phyloP scores from a whole-genome alignment of 83 land plant species.

The Diphasiastrum complanatum region DNA sequence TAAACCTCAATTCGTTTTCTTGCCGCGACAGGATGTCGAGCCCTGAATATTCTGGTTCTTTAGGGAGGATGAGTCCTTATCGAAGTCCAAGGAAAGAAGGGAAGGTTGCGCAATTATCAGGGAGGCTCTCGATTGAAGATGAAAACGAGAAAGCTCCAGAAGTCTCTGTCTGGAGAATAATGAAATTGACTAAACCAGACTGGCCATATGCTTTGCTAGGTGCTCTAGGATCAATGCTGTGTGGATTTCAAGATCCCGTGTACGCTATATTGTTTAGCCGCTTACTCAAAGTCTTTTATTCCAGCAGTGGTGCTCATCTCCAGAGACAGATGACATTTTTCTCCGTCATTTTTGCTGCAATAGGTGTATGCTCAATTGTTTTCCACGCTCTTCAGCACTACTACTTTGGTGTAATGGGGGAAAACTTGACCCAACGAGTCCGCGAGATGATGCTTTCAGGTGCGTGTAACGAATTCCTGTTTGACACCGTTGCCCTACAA shows the following conservation, averaged over 20 bases:
- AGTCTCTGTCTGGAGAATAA: constrained; percentile 20
- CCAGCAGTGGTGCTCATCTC: constrained; percentile 10
- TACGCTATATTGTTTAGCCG: constrained; percentile 32
- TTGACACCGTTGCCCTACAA: too few species aligned
- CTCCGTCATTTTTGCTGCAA: constrained; percentile 21
- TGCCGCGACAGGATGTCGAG: too few species aligned
- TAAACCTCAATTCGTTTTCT: too few species aligned
- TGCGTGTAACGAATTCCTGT: too few species aligned
- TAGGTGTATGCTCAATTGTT: constrained; percentile 4
- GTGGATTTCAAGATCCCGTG: constrained; percentile 23
- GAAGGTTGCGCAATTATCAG: neutral
- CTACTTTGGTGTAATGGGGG: constrained; percentile 34
- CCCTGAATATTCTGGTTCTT: too few species aligned
- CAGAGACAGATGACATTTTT: constrained; percentile 10
- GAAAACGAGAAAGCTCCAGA: neutral
- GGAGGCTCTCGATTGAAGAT: neutral
- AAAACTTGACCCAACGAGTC: constrained; percentile 33
- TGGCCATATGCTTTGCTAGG: constrained; percentile 34
- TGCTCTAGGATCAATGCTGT: constrained; percentile 18
- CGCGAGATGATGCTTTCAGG: constrained; percentile 34
- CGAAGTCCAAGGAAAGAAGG: neutral
- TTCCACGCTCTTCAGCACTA: constrained; percentile 31
- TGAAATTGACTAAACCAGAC: constrained; percentile 28
- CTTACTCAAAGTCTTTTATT: constrained; percentile 19
- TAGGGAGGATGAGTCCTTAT: too few species aligned